Evolutionary conservation across 2,329 filamentous ascomycete species (phyloP).

Genomic region (Pezicula radicicola): DNA sequence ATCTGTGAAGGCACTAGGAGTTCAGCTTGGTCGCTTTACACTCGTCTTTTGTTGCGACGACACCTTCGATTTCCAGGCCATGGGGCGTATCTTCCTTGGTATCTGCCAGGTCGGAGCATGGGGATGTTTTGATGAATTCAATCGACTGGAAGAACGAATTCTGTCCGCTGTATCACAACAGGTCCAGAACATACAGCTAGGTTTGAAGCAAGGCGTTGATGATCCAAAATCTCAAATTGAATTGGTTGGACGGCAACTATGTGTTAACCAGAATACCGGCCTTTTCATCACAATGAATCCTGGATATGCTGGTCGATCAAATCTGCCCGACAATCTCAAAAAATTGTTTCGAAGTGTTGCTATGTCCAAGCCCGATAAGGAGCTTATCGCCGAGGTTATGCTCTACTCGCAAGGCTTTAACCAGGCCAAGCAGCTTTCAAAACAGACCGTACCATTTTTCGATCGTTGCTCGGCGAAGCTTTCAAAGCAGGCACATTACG

Average conservation of each 20-base stretch:
- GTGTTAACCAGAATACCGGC: conserved; percentile 88
- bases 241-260: conserved; percentile 84
- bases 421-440: conserved; percentile 88
- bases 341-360: conserved; percentile 98
- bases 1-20: conserved; percentile 94
- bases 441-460: conserved; percentile 97
- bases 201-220: conserved; percentile 78
- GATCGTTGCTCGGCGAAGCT: conserved; percentile 78
- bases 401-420: conserved; percentile 99
- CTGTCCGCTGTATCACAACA: conserved; percentile 97
- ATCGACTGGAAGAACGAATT: conserved; percentile 96
- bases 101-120: conserved; percentile 98
- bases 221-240: conserved; percentile 90
- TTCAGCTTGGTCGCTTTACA: conserved; percentile 95
- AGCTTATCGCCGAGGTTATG: conserved; percentile 99
- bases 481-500: conserved; percentile 97
- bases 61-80: conserved; percentile 99
- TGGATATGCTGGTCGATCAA: conserved; percentile 96
- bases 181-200: conserved; percentile 98
- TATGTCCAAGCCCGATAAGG: conserved; percentile 99
- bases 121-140: conserved; percentile 99
- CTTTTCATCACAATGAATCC: conserved; percentile 99
- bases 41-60: conserved; percentile 99
- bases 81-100: conserved; percentile 98
- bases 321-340: conserved; percentile 97